Conservation (phyloP, 768 basidiomycete genomes). For the Vishniacozyma victoriae region DNA sequence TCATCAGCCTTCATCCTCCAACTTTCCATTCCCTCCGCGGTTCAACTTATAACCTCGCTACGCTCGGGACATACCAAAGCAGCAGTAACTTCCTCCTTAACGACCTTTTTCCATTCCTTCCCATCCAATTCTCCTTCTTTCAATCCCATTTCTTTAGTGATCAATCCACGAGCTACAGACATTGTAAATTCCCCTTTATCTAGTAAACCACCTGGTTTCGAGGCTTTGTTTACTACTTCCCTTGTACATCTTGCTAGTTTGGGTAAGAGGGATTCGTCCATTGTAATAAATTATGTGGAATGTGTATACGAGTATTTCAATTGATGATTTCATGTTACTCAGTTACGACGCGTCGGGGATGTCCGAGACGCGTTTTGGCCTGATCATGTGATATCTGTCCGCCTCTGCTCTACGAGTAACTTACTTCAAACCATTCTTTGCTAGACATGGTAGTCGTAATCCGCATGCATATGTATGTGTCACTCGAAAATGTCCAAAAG, state of each 20-base stretch:
- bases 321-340: no score
- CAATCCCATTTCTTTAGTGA: constrained; percentile 15
- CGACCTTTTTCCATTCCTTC: constrained; percentile 17
- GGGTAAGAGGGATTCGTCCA: constrained; percentile 19
- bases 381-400: no score
- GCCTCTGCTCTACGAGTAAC: no score
- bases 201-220: constrained; percentile 15
- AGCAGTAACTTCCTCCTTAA: constrained; percentile 19
- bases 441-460: no score
- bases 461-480: no score
- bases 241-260: neutral
- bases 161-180: constrained; percentile 8
- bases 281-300: no score
- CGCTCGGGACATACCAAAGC: constrained; percentile 29
- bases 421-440: no score
- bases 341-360: no score
- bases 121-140: constrained; percentile 11
- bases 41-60: neutral
- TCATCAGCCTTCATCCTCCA: neutral
- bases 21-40: neutral
- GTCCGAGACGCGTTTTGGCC: no score
- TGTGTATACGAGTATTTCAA: no score
- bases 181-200: constrained; percentile 24
- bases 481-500: no score
- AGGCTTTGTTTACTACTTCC: constrained; percentile 10